Evolutionary conservation across 23 red algal species (phyloP).

Genomic region (Gracilaria vermiculophylla): DNA sequence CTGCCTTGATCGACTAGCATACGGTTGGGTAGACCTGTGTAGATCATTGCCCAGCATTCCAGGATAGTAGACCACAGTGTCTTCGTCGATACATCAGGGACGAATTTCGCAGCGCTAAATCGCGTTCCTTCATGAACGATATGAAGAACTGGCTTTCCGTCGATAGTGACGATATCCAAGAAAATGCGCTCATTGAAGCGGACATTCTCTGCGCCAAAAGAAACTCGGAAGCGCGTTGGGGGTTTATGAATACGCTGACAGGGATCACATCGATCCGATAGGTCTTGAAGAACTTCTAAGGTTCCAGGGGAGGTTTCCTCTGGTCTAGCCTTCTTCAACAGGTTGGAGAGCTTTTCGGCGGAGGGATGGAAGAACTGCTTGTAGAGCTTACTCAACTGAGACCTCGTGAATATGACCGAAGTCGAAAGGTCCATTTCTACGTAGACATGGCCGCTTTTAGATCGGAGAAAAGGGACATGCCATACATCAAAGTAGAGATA

Average conservation of each 20-base stretch:
- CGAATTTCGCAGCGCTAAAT: conserved; percentile 3
- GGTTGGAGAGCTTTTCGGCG: conserved; percentile 18
- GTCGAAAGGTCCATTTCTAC: neutral
- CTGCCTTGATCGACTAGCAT: conserved; percentile 17
- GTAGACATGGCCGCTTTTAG: conserved; percentile 5
- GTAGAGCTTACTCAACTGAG: conserved; percentile 32
- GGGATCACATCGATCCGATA: conserved; percentile 24
- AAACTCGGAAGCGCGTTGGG: conserved; percentile 26
- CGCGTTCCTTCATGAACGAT: conserved; percentile 4
- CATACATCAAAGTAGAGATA: conserved; percentile 3
- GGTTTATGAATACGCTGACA: conserved; percentile 43
- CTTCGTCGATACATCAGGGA: neutral
- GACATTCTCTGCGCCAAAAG: conserved; percentile 9
- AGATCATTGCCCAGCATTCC: neutral
- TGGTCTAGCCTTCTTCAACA: conserved; percentile 6
- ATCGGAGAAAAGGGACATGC: neutral
- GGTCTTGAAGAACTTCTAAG: conserved; percentile 6
- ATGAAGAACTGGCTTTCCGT: conserved; percentile 17
- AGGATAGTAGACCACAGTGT: neutral
- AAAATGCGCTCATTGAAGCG: conserved; percentile 13
- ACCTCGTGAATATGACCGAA: neutral
- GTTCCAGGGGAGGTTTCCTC: conserved; percentile 23
- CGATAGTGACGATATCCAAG: conserved; percentile 36
- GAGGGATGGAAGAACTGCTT: conserved; percentile 44
- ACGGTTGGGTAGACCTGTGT: conserved; percentile 10